Percentiles rank a stretch among this genome's conserved stretches.
Conservation (phyloP, 23 red algal genomes). For the Gracilariopsis chorda region DNA sequence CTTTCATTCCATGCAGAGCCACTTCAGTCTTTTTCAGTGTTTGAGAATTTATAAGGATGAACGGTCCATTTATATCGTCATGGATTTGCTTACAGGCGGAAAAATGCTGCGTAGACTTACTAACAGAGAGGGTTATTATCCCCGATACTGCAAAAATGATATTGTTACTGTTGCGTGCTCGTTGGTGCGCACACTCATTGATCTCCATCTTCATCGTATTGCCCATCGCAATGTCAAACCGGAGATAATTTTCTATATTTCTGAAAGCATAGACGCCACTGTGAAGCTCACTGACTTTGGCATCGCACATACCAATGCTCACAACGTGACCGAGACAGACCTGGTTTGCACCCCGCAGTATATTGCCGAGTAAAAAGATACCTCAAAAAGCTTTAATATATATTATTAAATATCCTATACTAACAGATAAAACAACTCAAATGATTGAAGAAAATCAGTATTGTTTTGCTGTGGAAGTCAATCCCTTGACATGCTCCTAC, state of each 20-base stretch:
- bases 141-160: slow-evolving; percentile 85
- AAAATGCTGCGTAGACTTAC: slow-evolving; percentile 54
- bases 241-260: slow-evolving; percentile 81
- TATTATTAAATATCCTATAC: no score
- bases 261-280: slow-evolving; percentile 40
- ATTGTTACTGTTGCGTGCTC: slow-evolving; percentile 38
- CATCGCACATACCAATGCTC: slow-evolving; percentile 24
- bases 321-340: neutral
- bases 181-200: slow-evolving; percentile 49
- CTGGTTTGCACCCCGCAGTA: slow-evolving; percentile 85
- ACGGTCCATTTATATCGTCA: slow-evolving; percentile 72
- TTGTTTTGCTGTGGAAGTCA: no score
- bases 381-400: no score
- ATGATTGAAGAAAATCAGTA: no score
- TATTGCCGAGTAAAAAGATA: no score
- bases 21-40: slow-evolving; percentile 45
- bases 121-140: slow-evolving; percentile 46
- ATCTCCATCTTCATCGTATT: slow-evolving; percentile 65
- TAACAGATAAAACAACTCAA: no score
- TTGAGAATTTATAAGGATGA: slow-evolving; percentile 74
- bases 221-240: slow-evolving; percentile 94
- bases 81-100: slow-evolving; percentile 72
- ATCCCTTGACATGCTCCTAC: no score
- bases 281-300: slow-evolving; percentile 92
- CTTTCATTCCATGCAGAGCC: neutral